Evolutionary conservation across 148 eudicot species (phyloP).

Genomic region (Camellia lanceoleosa): DNA sequence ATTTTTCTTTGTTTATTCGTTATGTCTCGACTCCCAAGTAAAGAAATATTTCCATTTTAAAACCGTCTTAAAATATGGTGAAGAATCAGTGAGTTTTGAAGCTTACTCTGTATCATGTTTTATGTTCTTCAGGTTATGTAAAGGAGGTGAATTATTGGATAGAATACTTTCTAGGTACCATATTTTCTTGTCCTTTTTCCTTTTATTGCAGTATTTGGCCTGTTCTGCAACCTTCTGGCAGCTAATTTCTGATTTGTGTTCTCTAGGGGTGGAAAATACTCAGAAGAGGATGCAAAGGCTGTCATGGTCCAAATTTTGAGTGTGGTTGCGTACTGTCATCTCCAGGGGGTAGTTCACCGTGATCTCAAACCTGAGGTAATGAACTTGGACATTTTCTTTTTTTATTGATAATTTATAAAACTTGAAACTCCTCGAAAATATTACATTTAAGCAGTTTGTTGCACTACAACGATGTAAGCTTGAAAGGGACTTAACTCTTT

Average conservation of each 20-base stretch:
- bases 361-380: slow-evolving; percentile 96
- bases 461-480: not conserved
- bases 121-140: slow-evolving; percentile 64
- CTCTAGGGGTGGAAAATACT: slow-evolving; percentile 86
- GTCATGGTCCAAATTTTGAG: slow-evolving; percentile 90
- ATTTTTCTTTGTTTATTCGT: not conserved
- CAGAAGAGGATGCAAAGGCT: slow-evolving; percentile 90
- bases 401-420: not conserved
- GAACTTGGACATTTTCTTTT: not conserved
- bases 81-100: not conserved
- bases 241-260: slow-evolving; percentile 13
- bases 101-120: slow-evolving; percentile 11
- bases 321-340: slow-evolving; percentile 84
- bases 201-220: not conserved
- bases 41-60: not conserved
- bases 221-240: not conserved
- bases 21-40: not conserved
- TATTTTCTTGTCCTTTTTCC: slow-evolving; percentile 1
- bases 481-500: not conserved
- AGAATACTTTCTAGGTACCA: slow-evolving; percentile 74
- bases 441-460: not conserved
- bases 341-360: slow-evolving; percentile 96
- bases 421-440: not conserved
- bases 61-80: not conserved
- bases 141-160: slow-evolving; percentile 91